These are phyloP conservation scores for Scutellaria minor DNA, from an alignment of 257 asterid genomes.

Conservation along the genomic window DNA sequence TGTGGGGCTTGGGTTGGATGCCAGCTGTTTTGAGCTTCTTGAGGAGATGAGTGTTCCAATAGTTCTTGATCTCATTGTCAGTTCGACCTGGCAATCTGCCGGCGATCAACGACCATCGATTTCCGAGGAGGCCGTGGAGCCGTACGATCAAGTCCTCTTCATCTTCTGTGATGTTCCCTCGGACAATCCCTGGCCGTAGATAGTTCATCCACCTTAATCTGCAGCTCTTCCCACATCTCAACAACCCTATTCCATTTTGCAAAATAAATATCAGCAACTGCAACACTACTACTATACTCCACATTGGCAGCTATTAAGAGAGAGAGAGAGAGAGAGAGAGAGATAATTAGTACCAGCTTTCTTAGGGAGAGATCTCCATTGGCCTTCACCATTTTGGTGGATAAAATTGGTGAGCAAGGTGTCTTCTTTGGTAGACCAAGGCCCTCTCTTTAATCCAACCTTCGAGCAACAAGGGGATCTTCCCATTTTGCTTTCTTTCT, in stretches of 20 bases:
- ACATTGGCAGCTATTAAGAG: not conserved
- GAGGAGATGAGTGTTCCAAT: slow-evolving; percentile 71
- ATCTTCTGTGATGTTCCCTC: slow-evolving; percentile 69
- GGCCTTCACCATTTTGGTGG: slow-evolving; percentile 47
- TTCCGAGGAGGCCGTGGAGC: slow-evolving; percentile 67
- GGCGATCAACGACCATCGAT: slow-evolving; percentile 82
- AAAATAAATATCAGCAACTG: too few relatives aligned
- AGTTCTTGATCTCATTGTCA: slow-evolving; percentile 76
- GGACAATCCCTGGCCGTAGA: slow-evolving; percentile 69
- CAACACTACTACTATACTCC: too few relatives aligned
- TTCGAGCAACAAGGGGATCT: slow-evolving; percentile 57
- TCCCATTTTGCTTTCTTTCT: slow-evolving; percentile 37
- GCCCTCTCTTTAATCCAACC: slow-evolving; percentile 48
- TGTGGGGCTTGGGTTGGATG: not conserved
- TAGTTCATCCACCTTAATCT: slow-evolving; percentile 81
- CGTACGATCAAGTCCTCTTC: slow-evolving; percentile 77
- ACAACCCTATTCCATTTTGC: slow-evolving; percentile 44
- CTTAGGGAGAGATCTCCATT: slow-evolving; percentile 53
- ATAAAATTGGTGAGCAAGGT: slow-evolving; percentile 39
- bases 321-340: not conserved
- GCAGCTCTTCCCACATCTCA: slow-evolving; percentile 87
- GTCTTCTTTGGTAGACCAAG: slow-evolving; percentile 53
- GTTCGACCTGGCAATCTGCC: slow-evolving; percentile 83
- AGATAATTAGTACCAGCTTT: slow-evolving; percentile 37
- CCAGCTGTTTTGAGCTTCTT: slow-evolving; percentile 48